Conservation (phyloP, 1,284 basidiomycete genomes). For the Fomitopsis betulina region DNA sequence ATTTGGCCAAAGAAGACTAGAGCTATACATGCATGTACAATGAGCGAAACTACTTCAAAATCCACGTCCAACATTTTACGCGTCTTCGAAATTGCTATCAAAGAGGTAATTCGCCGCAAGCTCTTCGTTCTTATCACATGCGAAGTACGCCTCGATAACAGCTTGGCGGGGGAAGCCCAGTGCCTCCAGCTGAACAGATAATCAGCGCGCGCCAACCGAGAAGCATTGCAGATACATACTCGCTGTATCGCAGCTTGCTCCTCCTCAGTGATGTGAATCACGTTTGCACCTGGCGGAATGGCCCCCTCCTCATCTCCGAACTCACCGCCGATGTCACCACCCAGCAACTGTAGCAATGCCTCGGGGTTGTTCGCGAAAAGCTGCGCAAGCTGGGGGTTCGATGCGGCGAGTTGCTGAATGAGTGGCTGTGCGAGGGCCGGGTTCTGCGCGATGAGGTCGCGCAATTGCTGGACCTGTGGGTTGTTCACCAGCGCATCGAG, state of each 20-base stretch:
- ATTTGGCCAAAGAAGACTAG: neutral
- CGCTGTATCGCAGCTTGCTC: slow-evolving; percentile 85
- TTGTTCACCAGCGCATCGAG: slow-evolving; percentile 53
- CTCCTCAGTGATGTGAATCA: slow-evolving; percentile 75
- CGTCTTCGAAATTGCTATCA: slow-evolving; percentile 65
- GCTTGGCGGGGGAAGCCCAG: slow-evolving; percentile 82
- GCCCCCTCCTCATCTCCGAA: slow-evolving; percentile 44
- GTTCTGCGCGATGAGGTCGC: slow-evolving; percentile 70
- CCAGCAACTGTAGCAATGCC: slow-evolving; percentile 61
- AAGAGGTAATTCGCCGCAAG: slow-evolving; percentile 91
- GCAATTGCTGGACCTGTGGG: slow-evolving; percentile 65
- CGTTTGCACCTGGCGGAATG: slow-evolving; percentile 59
- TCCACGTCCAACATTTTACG: slow-evolving; percentile 11
- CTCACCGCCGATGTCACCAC: slow-evolving; percentile 39
- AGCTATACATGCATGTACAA: slow-evolving; percentile 1
- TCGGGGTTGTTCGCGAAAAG: slow-evolving; percentile 67
- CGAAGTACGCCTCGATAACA: slow-evolving; percentile 84
- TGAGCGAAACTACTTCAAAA: slow-evolving; percentile 9
- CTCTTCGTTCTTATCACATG: slow-evolving; percentile 95
- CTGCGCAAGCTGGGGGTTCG: slow-evolving; percentile 75
- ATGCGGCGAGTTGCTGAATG: slow-evolving; percentile 74
- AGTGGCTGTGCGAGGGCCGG: slow-evolving; percentile 76
- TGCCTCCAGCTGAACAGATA: slow-evolving; percentile 58
- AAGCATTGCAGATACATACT: slow-evolving; percentile 41
- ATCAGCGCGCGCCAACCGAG: neutral